Evolutionary conservation across 768 basidiomycete species (phyloP), one percentile per base, ranked within the genome.

Genomic region (Clitopilus hobsonii): DNA sequence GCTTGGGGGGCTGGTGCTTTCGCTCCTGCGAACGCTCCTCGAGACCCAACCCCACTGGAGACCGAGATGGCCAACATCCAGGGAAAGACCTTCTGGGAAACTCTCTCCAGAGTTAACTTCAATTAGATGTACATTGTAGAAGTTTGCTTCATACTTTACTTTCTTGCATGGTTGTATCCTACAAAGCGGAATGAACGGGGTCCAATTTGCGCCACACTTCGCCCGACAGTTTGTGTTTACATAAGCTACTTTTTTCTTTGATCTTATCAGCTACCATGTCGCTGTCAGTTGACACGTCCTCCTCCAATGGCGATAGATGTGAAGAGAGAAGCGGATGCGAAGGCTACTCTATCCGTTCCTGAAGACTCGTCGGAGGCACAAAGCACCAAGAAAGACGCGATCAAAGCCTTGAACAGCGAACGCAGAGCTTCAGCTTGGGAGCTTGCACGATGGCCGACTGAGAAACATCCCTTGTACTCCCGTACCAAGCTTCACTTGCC

Each of bases 1-100:
- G 4, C 32, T 11, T 92, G 84, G 81, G 91, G 90, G 38, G 86
- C 89, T 22, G 87, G 86, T 22, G 85, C 86, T 10, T 77, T 79
- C 58, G 76, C 84, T 27, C 76, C 69, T 1, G 30, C 62, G 2
- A 68, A 73, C 52, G 83, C 82, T 3, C 60, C 67, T 5, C 81
- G 84, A 55, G 65, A 74, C 57, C 82, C 85, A 1, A 64, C 70
- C 7, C 53, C 63, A 4, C 73, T 81, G 24, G 86, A 88, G 63
- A 68, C 77, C 26, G 72, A 78, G 56, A 63, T 86, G 8, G 83
- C 81, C 4, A 59, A 52, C 10, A 67, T 74, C 36, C 85, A 88
- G 59, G 86, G 85, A 53, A 64, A 66, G 49, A 56, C 67, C 13
- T 88, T 87, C 69, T 84, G 75, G 63, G 63, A 75, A 16, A 66